Conservation (phyloP, 2,329 filamentous ascomycete genomes). For the Orbilia javanica region DNA sequence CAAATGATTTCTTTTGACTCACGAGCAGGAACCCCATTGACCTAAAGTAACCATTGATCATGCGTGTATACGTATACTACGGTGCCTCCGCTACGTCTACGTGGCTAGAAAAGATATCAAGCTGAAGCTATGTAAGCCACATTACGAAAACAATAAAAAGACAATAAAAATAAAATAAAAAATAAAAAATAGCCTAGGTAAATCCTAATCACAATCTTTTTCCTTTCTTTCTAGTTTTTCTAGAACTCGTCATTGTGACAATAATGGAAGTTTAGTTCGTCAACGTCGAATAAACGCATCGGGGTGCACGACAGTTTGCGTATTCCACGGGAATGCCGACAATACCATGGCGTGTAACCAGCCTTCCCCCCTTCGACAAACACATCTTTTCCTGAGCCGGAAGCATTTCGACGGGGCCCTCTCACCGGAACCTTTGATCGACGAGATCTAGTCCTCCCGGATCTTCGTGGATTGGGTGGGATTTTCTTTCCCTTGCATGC, state of each 20-base stretch:
- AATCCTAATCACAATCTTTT: conserved; percentile 23
- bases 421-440: background rate
- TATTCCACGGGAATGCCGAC: conserved; percentile 41
- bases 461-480: conserved; percentile 2
- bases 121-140: conserved; percentile 8
- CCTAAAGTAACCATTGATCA: background rate
- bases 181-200: too few species aligned
- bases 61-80: background rate
- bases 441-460: background rate
- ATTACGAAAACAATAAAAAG: background rate
- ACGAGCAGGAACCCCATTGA: background rate
- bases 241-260: background rate
- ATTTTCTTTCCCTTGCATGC: background rate
- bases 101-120: conserved; percentile 18
- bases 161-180: too few species aligned
- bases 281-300: conserved; percentile 33
- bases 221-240: background rate
- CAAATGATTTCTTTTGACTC: conserved; percentile 35
- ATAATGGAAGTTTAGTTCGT: conserved; percentile 24
- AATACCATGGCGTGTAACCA: background rate
- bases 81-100: conserved; percentile 43
- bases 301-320: conserved; percentile 38
- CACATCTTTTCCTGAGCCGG: background rate
- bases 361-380: background rate
- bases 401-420: background rate